Percentiles rank a stretch among this genome's conserved stretches.
These are phyloP conservation scores for Priceomyces haplophilus DNA, from an alignment of 805 yeast species.

Conservation along the genomic window DNA sequence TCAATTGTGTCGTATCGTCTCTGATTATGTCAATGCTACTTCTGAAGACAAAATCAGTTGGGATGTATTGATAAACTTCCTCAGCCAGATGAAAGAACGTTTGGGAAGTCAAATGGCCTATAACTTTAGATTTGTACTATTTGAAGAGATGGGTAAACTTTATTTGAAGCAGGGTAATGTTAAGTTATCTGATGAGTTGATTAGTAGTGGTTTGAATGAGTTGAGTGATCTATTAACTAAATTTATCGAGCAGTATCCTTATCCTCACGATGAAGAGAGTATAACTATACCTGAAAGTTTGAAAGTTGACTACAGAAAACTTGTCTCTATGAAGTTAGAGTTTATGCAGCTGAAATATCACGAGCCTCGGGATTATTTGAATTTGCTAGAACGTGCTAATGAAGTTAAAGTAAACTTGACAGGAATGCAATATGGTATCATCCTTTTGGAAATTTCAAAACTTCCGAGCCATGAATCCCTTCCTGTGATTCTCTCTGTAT, in stretches of 20 bases:
- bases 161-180: slow-evolving; percentile 23
- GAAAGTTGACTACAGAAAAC: slow-evolving; percentile 15
- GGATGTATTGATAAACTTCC: slow-evolving; percentile 27
- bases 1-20: slow-evolving; percentile 24
- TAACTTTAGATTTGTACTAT: slow-evolving; percentile 23
- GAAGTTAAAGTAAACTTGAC: slow-evolving; percentile 14
- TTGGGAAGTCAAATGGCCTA: slow-evolving; percentile 20
- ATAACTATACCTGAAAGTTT: slow-evolving; percentile 18
- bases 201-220: slow-evolving; percentile 25
- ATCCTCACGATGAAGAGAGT: slow-evolving; percentile 3
- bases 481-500: slow-evolving; percentile 15
- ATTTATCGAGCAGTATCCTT: slow-evolving; percentile 19
- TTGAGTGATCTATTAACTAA: slow-evolving; percentile 13
- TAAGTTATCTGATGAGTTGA: slow-evolving; percentile 19
- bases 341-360: too few relatives aligned
- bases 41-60: slow-evolving; percentile 14
- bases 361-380: slow-evolving; percentile 10
- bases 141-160: slow-evolving; percentile 27
- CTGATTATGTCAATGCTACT: slow-evolving; percentile 20
- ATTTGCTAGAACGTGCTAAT: slow-evolving; percentile 8
- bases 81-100: slow-evolving; percentile 22
- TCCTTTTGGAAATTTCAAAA: slow-evolving; percentile 11
- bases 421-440: slow-evolving; percentile 17
- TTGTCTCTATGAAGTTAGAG: slow-evolving; percentile 17
- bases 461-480: slow-evolving; percentile 7